Base-by-base conservation (phyloP, 164 flowering plant species). In the Chimonanthus salicifolius region DNA sequence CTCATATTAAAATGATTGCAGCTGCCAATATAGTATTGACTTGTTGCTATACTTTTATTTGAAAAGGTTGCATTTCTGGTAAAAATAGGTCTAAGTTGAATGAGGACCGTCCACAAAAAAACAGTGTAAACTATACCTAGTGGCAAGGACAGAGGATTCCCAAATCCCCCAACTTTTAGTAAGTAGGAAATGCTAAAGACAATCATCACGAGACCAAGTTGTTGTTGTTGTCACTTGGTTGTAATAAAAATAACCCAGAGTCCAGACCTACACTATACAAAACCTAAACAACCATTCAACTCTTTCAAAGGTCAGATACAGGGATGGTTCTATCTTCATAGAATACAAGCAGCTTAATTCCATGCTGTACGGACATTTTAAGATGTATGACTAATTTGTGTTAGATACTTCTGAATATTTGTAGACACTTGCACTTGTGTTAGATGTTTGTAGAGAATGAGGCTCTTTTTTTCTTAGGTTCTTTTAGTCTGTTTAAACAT, bases 221-320 rank as follows among this genome's bases (percentile, higher is more conserved):
- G 21, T 21, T 21, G 21, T 21, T 21, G 4, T 33, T 18, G 15
- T 54, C n/a, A 10, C 62, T 58, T n/a, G 16, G 62, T 58, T 58
- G 62, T n/a, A 18, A 62, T 62, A 62, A 16, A 16, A 8, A 20
- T 16, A 62, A 18, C 16, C 16, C 16, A 13, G 2, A 45, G 16
- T 20, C 21, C 21, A 20, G 21, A 20, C 47, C 47, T 43, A 45
- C 20, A 66, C 11, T 43, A 66, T 66, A 45, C n/a, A 43, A 66
- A 66, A 15, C 49, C 68, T 45, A 66, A 66, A 66, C 49, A 66
- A 43, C 68, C 68, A 3, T 66, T 66, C 16, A 43, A 13, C 49
- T 65, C 68, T 4, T 33, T 9, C 48, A 66, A 45, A 66, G 45
- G 68, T 44, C 15, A 45, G 48, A 44, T 66, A 4, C 48, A 8